phyloP scores from a whole-genome alignment of 1,139 yeast genomes.

The Pichia sp. region DNA sequence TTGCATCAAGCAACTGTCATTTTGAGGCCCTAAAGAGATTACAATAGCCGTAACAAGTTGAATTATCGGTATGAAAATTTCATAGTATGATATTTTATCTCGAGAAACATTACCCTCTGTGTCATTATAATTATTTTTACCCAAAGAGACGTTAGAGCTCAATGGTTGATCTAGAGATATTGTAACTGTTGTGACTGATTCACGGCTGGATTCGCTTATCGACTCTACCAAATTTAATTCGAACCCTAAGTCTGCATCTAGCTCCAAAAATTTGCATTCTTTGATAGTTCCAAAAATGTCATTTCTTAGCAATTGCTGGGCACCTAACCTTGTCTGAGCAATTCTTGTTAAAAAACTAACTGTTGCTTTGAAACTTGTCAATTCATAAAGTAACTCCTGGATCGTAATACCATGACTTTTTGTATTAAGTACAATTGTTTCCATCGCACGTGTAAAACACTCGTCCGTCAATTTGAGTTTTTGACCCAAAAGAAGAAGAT shows the following conservation, averaged over 20 bases:
- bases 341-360: slow-evolving; percentile 66
- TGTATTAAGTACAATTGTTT: slow-evolving; percentile 12
- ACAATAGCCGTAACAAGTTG: slow-evolving; percentile 67
- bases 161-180: slow-evolving; percentile 52
- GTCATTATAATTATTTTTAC: not conserved
- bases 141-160: slow-evolving; percentile 17
- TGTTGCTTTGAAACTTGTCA: slow-evolving; percentile 72
- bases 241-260: slow-evolving; percentile 81
- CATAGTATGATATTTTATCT: slow-evolving; percentile 50
- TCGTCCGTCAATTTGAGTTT: slow-evolving; percentile 69
- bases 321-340: slow-evolving; percentile 73
- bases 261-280: slow-evolving; percentile 51
- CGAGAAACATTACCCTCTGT: slow-evolving; percentile 1
- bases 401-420: slow-evolving; percentile 35
- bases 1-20: slow-evolving; percentile 56
- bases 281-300: slow-evolving; percentile 63
- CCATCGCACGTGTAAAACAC: slow-evolving; percentile 40
- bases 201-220: slow-evolving; percentile 13
- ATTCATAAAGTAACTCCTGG: slow-evolving; percentile 58
- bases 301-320: slow-evolving; percentile 68
- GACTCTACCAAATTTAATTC: slow-evolving; percentile 36
- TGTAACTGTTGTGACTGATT: slow-evolving; percentile 37
- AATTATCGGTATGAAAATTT: slow-evolving; percentile 70
- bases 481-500: slow-evolving; percentile 59
- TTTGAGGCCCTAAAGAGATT: slow-evolving; percentile 76